Base-by-base conservation (phyloP, 2,329 filamentous ascomycete species). In the Xylariaceae sp. region DNA sequence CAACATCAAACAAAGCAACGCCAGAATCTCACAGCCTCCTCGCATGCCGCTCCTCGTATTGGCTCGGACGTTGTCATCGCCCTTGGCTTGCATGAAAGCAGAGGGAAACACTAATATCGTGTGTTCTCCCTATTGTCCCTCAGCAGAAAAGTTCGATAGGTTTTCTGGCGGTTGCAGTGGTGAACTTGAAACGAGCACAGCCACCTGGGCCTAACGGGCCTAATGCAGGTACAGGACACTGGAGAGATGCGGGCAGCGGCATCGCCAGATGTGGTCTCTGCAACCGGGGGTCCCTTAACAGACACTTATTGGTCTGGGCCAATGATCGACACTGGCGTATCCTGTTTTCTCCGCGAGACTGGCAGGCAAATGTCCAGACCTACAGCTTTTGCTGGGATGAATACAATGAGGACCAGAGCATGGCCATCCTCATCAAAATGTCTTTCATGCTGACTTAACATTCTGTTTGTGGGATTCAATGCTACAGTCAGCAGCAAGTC, bases 171-270 rank as follows among this genome's bases (percentile, higher is more conserved):
- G 15, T 9, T n/a, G 30, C 15, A 17, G 6, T 13, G 46, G 42
- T 53, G 39, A 52, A 51, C 42, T 42, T 54, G 55, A 59, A 60
- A 59, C 57, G 31, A 48, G 45, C 57, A 60, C 52, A 58, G 57
- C 57, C 57, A 57, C 56, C 47, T 30, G 9, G 19, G 35, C 19
- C 26, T 37, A 19, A 33, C 33, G 28, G 34, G 32, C 44, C 43
- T 57, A 53, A 60, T 57, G 57, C 57, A 60, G 57, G 57, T 57
- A 60, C 55, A 32, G 30, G 7, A n/a, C n/a, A n/a, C n/a, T n/a
- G n/a, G n/a, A n/a, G n/a, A n/a, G n/a, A n/a, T n/a, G n/a, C n/a
- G n/a, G n/a, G n/a, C n/a, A 9, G 36, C 28, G 26, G 41, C 35
- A 40, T 46, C 13, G 7, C 30, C 8, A 32, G 22, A 26, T 26